Percentiles rank a stretch among this genome's conserved stretches.
Evolutionary conservation across 2,329 filamentous ascomycete species (phyloP).

Genomic region (Talaromyces sp.): DNA sequence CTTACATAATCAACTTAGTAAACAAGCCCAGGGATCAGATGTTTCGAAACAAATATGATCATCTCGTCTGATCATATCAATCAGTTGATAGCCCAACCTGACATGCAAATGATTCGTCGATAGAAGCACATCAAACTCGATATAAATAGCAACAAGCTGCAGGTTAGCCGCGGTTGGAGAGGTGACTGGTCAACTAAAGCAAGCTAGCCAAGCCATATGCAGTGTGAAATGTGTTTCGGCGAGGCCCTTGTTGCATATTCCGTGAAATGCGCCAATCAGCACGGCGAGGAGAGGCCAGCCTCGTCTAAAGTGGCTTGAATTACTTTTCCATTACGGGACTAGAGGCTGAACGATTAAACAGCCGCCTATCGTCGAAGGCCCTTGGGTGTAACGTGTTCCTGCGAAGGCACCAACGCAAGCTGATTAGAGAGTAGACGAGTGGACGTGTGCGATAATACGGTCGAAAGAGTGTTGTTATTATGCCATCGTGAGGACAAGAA

Average conservation of each 20-base stretch:
- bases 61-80: background rate
- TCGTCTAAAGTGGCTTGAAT: background rate
- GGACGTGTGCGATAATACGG: background rate
- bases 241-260: slow-evolving; percentile 3
- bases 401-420: background rate
- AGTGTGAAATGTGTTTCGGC: slow-evolving; percentile 5
- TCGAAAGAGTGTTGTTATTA: background rate
- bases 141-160: slow-evolving; percentile 8
- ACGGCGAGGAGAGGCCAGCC: background rate
- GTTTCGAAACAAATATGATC: background rate
- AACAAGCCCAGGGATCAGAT: background rate
- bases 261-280: background rate
- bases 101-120: background rate
- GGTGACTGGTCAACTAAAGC: background rate
- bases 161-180: background rate
- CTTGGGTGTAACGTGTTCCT: background rate
- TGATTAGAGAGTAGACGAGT: background rate
- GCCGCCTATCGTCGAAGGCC: background rate
- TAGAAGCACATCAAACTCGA: background rate
- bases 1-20: background rate
- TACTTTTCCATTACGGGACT: background rate
- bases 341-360: background rate
- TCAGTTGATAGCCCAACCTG: background rate
- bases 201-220: slow-evolving; percentile 7
- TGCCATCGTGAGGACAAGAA: background rate